phyloP scores from a whole-genome alignment of 208 protist species.

The Balamuthia mandrillaris region DNA sequence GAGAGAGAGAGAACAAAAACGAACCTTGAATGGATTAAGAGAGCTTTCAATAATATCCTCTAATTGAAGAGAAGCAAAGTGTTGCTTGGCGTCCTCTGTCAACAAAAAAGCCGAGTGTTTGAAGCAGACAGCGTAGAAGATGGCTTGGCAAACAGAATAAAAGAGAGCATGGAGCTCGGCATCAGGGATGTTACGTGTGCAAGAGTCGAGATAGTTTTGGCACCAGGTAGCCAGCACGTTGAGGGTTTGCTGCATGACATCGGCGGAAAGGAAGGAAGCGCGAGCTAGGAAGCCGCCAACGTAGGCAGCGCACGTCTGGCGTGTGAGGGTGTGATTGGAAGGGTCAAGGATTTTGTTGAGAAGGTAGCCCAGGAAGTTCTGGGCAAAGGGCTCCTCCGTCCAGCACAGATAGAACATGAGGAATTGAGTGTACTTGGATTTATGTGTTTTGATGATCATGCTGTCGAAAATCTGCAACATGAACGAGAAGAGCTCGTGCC shows the following conservation, averaged over 20 bases:
- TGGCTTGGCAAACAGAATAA: conserved; percentile 50
- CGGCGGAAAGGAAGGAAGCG: conserved; percentile 3
- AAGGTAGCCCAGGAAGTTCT: conserved; percentile 50
- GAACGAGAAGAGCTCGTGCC: conserved; percentile 33
- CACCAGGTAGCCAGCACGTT: conserved; percentile 25
- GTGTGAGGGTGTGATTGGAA: conserved; percentile 11
- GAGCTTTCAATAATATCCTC: neutral
- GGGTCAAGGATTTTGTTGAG: conserved; percentile 45
- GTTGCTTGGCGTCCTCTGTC: neutral
- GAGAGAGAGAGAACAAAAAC: neutral
- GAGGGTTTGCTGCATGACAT: neutral
- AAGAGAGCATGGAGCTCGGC: conserved; percentile 53
- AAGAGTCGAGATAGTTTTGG: conserved; percentile 18
- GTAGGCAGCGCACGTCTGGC: conserved; percentile 50
- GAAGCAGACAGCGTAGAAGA: conserved; percentile 64
- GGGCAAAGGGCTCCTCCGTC: conserved; percentile 11
- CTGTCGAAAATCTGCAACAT: conserved; percentile 50
- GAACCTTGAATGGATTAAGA: conserved; percentile 53
- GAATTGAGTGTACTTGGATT: conserved; percentile 60
- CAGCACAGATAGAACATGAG: conserved; percentile 52
- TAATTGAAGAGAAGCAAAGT: neutral
- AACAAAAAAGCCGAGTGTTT: conserved; percentile 5
- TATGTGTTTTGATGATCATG: conserved; percentile 49
- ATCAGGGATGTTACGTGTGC: conserved; percentile 29
- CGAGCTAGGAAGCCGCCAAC: conserved; percentile 53